Conservation (phyloP, 805 yeast species). For the Vanderwaltozyma polyspora region DNA sequence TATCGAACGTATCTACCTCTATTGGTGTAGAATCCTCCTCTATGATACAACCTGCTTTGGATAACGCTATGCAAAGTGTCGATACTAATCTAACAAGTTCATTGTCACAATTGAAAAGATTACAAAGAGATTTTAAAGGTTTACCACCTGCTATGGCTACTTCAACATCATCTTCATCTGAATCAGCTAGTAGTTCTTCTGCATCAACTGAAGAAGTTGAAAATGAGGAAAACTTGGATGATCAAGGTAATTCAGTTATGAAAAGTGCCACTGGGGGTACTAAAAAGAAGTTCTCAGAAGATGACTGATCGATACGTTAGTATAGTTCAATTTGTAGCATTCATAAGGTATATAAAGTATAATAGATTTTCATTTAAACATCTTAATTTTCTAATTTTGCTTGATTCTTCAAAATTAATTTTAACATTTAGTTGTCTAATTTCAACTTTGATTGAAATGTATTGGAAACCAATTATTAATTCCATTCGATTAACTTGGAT, state of each 20-base stretch:
- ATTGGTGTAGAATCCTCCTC: not conserved
- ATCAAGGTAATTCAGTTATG: slow-evolving; percentile 6
- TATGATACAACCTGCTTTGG: not conserved
- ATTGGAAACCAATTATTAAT: too few relatives aligned
- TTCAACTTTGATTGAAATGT: too few relatives aligned
- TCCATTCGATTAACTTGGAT: too few relatives aligned
- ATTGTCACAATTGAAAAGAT: slow-evolving; percentile 51
- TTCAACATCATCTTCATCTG: not conserved
- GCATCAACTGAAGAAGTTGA: not conserved
- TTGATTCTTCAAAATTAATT: too few relatives aligned
- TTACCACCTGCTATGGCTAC: slow-evolving; percentile 45
- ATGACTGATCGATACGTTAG: not conserved
- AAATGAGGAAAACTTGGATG: slow-evolving; percentile 3
- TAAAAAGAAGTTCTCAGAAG: slow-evolving; percentile 18
- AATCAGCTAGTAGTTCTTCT: too few relatives aligned
- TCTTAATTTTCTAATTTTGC: too few relatives aligned
- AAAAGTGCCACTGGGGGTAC: slow-evolving; percentile 23
- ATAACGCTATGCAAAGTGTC: slow-evolving; percentile 5
- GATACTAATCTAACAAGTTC: slow-evolving; percentile 24
- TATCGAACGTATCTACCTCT: too few relatives aligned
- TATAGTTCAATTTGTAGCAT: not conserved
- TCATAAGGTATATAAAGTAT: not conserved
- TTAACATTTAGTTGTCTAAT: too few relatives aligned
- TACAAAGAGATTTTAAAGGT: slow-evolving; percentile 71
- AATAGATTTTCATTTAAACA: too few relatives aligned